Evolutionary conservation across 495 filamentous ascomycete species (phyloP).

Genomic region (Lasiosphaeria ovina): DNA sequence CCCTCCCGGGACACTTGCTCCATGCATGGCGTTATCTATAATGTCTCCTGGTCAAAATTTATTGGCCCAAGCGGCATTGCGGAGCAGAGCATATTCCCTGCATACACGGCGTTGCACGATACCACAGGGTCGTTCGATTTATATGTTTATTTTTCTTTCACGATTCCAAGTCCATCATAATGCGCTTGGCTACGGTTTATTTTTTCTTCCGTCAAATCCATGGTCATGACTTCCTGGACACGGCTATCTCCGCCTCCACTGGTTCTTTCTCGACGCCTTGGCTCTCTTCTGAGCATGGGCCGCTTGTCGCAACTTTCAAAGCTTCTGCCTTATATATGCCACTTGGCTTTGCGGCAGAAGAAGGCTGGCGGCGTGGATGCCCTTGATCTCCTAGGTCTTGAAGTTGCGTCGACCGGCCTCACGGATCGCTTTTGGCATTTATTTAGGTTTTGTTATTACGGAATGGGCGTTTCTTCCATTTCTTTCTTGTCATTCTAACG

Average conservation of each 20-base stretch:
- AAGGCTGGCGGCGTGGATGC: neutral
- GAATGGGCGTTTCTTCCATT: no score
- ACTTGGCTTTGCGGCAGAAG: neutral
- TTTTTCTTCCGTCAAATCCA: no score
- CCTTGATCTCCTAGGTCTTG: neutral
- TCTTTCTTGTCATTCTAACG: no score
- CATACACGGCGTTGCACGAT: conserved; percentile 36
- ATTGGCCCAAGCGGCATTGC: conserved; percentile 18
- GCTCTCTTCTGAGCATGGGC: no score
- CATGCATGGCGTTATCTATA: conserved; percentile 35
- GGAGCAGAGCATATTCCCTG: conserved; percentile 24
- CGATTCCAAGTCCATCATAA: neutral
- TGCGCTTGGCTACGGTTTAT: no score
- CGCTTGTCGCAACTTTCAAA: no score
- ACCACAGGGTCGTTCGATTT: conserved; percentile 17
- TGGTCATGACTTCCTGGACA: no score
- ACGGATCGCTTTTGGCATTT: neutral
- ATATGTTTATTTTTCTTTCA: conserved; percentile 3
- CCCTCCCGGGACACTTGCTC: conserved; percentile 29
- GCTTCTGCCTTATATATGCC: neutral
- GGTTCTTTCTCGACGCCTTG: no score
- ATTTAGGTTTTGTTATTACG: neutral
- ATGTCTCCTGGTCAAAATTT: conserved; percentile 28
- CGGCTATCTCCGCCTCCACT: no score
- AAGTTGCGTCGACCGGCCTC: neutral